These are phyloP conservation scores for Botrytis cinerea DNA, from an alignment of 2,329 filamentous ascomycete species.

Conservation along the genomic window DNA sequence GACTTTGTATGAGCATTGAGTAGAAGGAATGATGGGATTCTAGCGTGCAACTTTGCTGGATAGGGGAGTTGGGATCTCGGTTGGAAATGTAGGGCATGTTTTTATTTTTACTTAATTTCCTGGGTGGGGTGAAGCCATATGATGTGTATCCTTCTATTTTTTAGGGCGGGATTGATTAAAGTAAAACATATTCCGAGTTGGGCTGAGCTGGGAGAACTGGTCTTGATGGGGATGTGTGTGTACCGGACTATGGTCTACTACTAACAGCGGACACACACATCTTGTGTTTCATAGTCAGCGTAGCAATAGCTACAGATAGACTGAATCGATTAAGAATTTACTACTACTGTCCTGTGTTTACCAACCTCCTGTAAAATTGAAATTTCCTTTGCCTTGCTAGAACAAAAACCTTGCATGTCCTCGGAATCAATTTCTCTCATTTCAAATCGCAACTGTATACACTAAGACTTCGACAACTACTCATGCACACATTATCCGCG, in stretches of 20 bases:
- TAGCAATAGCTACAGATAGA: no score
- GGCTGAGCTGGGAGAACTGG: not conserved
- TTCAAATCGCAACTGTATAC: not conserved
- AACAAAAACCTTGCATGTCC: not conserved
- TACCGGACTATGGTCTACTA: not conserved
- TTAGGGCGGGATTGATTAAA: not conserved
- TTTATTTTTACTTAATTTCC: accelerated
- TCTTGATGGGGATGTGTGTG: not conserved
- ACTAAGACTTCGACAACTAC: not conserved
- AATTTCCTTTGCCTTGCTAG: not conserved
- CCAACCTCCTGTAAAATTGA: not conserved
- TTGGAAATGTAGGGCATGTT: not conserved
- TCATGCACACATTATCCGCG: not conserved
- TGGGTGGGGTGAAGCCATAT: not conserved
- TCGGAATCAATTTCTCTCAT: not conserved
- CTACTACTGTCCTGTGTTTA: not conserved
- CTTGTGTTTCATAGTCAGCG: no score
- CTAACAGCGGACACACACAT: not conserved
- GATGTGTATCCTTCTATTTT: not conserved
- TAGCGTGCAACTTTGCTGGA: not conserved
- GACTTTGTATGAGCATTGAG: not conserved
- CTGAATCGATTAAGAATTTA: no score
- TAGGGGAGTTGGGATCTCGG: accelerated
- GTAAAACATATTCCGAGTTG: not conserved
- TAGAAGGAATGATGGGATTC: accelerated